Evolutionary conservation across 768 basidiomycete genomes (phyloP), one percentile per base, ranked within the genome.

Genomic region (Leccinum rimulosum): DNA sequence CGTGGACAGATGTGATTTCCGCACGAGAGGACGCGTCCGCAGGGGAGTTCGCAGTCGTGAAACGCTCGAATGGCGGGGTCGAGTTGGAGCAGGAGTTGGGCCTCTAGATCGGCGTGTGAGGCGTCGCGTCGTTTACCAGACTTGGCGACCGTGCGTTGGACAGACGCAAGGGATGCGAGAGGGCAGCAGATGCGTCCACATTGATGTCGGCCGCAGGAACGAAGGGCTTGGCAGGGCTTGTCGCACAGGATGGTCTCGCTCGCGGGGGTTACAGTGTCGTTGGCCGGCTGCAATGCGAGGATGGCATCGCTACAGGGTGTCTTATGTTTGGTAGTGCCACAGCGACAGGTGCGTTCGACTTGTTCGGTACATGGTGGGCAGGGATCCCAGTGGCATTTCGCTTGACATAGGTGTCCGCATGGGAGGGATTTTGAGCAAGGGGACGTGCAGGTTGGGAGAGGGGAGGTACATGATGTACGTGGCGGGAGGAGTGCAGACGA

Each of bases 111-210:
- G 11, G 52, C 12, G 6, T 9, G 45, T 28, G 66, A 31, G 53
- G 59, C 55, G 2, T 74, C 77, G 1, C 82, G 77, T 12, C 60
- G 64, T 65, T 83, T 85, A 48, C 53, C 40, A 2, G 67, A 43
- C 77, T 88, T 91, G 38, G 85, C 74, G 66, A 86, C 86, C 15
- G 72, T 77, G 66, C 88, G 91, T 64, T 80, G 80, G 22, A 71
- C 61, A 14, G 72, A 67, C 12, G 81, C 79, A 5, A 90, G 74
- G 19, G 80, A 83, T 0, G 93, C 89, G 0, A 98, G 81, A 0
- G 97, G 95, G 66, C 97, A 99, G 70, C 97, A 98, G 9, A 88
- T 59, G 4, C 95, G 81, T 17, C 80, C 78, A 69, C 97, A 98
- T 61, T 89, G 86, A 67, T 99, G 97, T 22, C 86, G 79, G 0